Conservation (phyloP, 345 rosid genomes). For the Rhodamnia argentea region DNA sequence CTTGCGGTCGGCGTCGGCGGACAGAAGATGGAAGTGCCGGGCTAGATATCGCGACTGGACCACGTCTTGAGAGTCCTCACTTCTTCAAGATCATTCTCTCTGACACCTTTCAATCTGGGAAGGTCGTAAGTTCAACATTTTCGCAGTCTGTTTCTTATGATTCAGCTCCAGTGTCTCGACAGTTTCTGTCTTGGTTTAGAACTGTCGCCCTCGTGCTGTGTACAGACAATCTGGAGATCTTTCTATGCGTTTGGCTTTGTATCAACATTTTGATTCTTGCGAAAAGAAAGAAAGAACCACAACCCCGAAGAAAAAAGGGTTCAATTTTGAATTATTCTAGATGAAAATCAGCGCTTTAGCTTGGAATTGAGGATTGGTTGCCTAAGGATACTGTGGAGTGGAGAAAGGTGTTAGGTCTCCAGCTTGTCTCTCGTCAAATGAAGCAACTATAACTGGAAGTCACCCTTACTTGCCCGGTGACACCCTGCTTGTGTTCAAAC, state of each 20-base stretch:
- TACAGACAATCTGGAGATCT: background rate
- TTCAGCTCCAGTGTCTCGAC: background rate
- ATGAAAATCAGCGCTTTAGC: background rate
- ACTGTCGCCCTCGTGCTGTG: background rate
- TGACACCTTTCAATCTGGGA: background rate
- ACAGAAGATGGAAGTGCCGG: background rate
- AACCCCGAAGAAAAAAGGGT: background rate
- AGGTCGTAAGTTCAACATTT: background rate
- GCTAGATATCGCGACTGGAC: background rate
- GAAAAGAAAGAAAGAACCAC: background rate
- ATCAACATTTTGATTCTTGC: background rate
- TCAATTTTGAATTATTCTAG: background rate
- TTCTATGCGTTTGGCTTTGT: background rate
- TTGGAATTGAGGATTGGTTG: background rate
- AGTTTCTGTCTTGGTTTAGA: background rate
- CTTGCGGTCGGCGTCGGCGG: background rate
- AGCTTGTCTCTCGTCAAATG: background rate
- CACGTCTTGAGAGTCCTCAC: background rate
- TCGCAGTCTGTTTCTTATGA: background rate
- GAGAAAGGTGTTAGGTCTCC: background rate
- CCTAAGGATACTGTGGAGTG: background rate
- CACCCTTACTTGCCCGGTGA: background rate
- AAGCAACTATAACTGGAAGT: background rate
- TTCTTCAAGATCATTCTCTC: background rate
- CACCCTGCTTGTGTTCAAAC: background rate